A percentile compares a stretch with the other conserved stretches of the same genome.
Conservation (phyloP, 148 eudicot genomes). For the Camellia lanceoleosa region DNA sequence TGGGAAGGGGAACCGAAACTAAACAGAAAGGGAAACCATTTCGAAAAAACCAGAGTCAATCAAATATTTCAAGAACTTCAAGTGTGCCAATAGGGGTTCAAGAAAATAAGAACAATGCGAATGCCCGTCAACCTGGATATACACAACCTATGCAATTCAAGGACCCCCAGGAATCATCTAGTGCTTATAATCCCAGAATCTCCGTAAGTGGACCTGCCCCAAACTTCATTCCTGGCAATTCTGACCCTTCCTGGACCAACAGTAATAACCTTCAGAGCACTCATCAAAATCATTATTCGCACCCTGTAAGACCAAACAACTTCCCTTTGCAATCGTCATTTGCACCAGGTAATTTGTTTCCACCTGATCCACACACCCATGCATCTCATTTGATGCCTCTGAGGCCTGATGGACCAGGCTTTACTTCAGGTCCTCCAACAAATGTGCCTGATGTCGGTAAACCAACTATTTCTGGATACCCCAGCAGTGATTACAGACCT, state of each 20-base stretch:
- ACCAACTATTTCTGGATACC: constrained; percentile 42
- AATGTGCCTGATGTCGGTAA: constrained; percentile 50
- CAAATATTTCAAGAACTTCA: constrained; percentile 36
- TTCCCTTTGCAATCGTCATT: constrained; percentile 28
- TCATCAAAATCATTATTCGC: constrained; percentile 42
- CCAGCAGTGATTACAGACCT: constrained; percentile 32
- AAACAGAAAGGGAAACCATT: constrained; percentile 40
- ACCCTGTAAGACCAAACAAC: constrained; percentile 29
- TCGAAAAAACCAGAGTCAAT: constrained; percentile 41
- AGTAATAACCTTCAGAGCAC: constrained; percentile 23
- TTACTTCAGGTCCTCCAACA: constrained; percentile 29
- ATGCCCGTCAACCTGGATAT: constrained; percentile 30
- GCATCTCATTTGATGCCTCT: constrained; percentile 31
- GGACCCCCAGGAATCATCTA: constrained; percentile 42
- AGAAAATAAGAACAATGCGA: constrained; percentile 31
- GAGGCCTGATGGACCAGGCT: constrained; percentile 42
- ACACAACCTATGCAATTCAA: constrained; percentile 27
- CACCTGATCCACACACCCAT: constrained; percentile 28
- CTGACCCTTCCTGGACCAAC: constrained; percentile 39
- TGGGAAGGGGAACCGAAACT: constrained; percentile 35
- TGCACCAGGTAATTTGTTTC: constrained; percentile 37
- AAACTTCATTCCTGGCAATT: constrained; percentile 29
- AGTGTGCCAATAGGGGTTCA: constrained; percentile 29
- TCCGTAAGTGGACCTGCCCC: constrained; percentile 41
- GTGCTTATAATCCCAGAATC: constrained; percentile 32